Evolutionary conservation across 2,329 filamentous ascomycete species (phyloP).

Genomic region (Fusarium xylarioides): DNA sequence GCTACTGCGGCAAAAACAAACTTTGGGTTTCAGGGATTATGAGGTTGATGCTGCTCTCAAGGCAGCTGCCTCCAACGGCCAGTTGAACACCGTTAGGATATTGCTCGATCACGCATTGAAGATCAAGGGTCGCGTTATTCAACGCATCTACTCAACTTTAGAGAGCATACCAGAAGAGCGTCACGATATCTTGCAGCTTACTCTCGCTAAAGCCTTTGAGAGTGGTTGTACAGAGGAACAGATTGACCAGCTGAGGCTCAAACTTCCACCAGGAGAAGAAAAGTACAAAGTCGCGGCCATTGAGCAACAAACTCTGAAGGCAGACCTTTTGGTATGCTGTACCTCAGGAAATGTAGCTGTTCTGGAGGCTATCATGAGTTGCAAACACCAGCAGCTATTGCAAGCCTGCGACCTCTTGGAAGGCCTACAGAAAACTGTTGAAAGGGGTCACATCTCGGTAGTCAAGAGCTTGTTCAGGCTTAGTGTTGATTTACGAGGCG

Average conservation of each 20-base stretch:
- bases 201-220: not conserved
- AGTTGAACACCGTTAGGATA: not conserved
- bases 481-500: not conserved
- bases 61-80: not conserved
- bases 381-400: not conserved
- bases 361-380: not conserved
- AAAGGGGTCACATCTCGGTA: accelerated
- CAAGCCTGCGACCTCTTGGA: not conserved
- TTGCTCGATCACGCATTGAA: not conserved
- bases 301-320: not conserved
- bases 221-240: not conserved
- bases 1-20: not conserved
- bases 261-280: not conserved
- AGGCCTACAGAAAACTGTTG: not conserved
- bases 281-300: not conserved
- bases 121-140: not conserved
- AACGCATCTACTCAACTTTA: not conserved
- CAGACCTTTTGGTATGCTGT: not conserved
- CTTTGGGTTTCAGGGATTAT: not conserved
- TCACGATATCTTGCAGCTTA: not conserved
- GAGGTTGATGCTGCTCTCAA: not conserved
- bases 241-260: not conserved
- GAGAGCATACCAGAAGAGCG: not conserved
- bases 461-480: not conserved
- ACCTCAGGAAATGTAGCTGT: not conserved